A percentile compares a stretch with the other conserved stretches of the same genome.
Evolutionary conservation across 805 yeast genomes (phyloP).

Genomic region (Scheffersomyces stipitis): DNA sequence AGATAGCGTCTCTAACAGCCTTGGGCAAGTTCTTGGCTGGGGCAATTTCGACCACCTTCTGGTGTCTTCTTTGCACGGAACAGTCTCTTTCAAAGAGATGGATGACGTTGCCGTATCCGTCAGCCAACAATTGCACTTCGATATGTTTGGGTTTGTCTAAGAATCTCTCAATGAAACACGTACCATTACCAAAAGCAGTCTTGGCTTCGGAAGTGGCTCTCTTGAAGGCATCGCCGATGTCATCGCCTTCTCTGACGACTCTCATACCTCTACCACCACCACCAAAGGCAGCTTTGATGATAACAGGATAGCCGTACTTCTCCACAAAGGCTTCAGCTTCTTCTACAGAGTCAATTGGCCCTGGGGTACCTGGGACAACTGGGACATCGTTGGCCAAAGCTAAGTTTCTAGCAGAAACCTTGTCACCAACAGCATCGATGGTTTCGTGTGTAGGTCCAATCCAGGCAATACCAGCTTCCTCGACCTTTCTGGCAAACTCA

Average conservation of each 20-base stretch:
- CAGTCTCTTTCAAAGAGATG: slow-evolving; percentile 98
- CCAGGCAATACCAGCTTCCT: slow-evolving; percentile 90
- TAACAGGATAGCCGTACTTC: slow-evolving; percentile 90
- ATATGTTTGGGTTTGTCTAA: slow-evolving; percentile 95
- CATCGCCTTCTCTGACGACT: slow-evolving; percentile 96
- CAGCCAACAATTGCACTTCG: slow-evolving; percentile 95
- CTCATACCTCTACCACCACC: slow-evolving; percentile 99
- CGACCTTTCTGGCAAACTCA: slow-evolving; percentile 90
- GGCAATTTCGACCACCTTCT: slow-evolving; percentile 97
- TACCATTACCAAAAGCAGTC: slow-evolving; percentile 97
- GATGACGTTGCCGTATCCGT: slow-evolving; percentile 88
- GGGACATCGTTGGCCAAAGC: slow-evolving; percentile 86
- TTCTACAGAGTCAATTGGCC: slow-evolving; percentile 80
- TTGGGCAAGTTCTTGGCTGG: slow-evolving; percentile 90
- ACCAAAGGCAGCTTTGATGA: slow-evolving; percentile 98
- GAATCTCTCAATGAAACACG: slow-evolving; percentile 96
- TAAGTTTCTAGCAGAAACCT: slow-evolving; percentile 88
- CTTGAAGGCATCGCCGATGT: slow-evolving; percentile 83
- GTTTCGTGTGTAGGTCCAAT: slow-evolving; percentile 88
- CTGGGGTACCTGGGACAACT: slow-evolving; percentile 96
- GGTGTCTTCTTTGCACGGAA: slow-evolving; percentile 99
- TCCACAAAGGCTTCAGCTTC: slow-evolving; percentile 81
- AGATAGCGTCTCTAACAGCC: slow-evolving; percentile 84
- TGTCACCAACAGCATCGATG: slow-evolving; percentile 94
- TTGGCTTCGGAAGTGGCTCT: slow-evolving; percentile 94